These are phyloP conservation scores for Gracilaria domingensis DNA, from an alignment of 23 red algal species.

Conservation along the genomic window DNA sequence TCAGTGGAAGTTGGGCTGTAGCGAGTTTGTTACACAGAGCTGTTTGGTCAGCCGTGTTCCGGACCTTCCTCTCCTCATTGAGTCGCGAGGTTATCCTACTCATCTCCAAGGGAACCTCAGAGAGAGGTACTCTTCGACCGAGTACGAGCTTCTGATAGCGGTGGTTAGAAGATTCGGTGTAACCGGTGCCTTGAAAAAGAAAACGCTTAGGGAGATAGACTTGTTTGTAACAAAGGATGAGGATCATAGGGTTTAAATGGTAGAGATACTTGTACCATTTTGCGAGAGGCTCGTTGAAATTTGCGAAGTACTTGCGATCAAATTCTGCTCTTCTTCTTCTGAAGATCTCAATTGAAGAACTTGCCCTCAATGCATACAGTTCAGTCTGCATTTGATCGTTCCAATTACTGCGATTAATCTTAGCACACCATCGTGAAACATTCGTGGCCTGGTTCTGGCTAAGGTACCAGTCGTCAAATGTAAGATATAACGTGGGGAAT, in stretches of 20 bases:
- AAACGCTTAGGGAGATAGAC: background rate
- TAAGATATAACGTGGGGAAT: background rate
- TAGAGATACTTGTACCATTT: background rate
- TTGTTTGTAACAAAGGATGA: background rate
- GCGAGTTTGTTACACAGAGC: background rate
- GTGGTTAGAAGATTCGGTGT: slow-evolving; percentile 7
- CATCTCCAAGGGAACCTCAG: background rate
- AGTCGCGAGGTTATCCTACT: background rate
- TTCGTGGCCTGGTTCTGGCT: background rate
- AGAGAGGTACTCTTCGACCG: background rate
- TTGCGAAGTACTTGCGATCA: slow-evolving; percentile 1
- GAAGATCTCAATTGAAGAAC: background rate
- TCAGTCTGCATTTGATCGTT: background rate
- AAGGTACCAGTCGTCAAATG: background rate
- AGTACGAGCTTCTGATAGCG: background rate
- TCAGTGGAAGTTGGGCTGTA: background rate
- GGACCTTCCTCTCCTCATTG: background rate
- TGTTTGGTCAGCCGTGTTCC: background rate
- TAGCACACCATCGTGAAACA: background rate
- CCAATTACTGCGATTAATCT: background rate
- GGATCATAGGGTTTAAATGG: background rate
- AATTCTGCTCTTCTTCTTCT: background rate
- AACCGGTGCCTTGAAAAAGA: slow-evolving; percentile 12
- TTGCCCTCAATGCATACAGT: background rate
- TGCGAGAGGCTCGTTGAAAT: background rate